Evolutionary conservation across 768 basidiomycete genomes (phyloP), one percentile per base, ranked within the genome.

Genomic region (Naganishia vaughanmartiniae): DNA sequence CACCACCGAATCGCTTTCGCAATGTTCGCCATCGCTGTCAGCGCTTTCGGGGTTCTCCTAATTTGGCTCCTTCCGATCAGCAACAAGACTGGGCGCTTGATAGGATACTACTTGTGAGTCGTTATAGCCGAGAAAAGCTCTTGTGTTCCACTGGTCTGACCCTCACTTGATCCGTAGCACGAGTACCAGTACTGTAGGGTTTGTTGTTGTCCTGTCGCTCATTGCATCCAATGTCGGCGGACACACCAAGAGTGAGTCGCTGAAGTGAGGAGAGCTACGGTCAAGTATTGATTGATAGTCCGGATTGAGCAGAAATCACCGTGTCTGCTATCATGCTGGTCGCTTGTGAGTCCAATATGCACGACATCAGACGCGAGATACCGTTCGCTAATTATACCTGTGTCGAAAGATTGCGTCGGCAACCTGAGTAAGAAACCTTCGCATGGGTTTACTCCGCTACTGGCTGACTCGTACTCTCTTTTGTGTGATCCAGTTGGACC

Each of bases 171-270:
- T 28, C 14, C 30, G 24, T 30, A 69, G 67, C n/a, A 46, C 24
- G 24, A 54, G 39, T 26, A 45, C 60, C 42, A 69, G 56, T 9
- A 55, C 65, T 6, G 68, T 67, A 57, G 73, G 72, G 7, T 69
- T 74, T 48, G 68, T 70, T 24, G 69, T 70, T 31, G 45, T 67
- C 10, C 54, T 74, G 4, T 67, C 67, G 9, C 58, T 74, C 31
- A 56, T 74, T 26, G 66, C 72, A 12, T 74, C 73, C 19, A 74
- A 74, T 34, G 72, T 74, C 39, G 65, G 69, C 17, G 73, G 73
- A 15, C 45, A 42, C 0, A 72, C 73, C 1, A 74, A 74, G 48
- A 74, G 66, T 67, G 31, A 21, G 66, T 54, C 17, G 7, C 45
- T 30, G 12, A n/a, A n/a, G n/a, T 12, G 45, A 66, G 6, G 11